These are phyloP conservation scores for Plasmodium cynomolgi DNA, from an alignment of 169 alveolate species.

Conservation along the genomic window DNA sequence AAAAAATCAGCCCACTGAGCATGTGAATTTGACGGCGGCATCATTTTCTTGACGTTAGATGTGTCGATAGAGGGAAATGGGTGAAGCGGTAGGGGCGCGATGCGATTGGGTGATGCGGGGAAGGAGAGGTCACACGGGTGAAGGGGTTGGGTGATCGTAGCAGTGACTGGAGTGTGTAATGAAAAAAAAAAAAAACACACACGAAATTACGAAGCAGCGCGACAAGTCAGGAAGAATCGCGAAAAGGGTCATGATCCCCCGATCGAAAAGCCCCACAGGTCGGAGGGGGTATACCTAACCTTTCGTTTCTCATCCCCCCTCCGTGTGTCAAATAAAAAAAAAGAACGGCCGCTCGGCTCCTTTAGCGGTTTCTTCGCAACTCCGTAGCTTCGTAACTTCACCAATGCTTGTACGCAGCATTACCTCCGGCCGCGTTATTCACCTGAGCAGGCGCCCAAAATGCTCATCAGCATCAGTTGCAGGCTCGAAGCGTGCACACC, in stretches of 20 bases:
- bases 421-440: not conserved
- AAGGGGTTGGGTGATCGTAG: not conserved
- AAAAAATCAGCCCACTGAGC: not conserved
- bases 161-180: not conserved
- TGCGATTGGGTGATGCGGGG: not conserved
- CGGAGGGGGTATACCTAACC: not conserved
- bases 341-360: not conserved
- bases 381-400: not conserved
- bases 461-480: not conserved
- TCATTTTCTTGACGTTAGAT: not conserved
- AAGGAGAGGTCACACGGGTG: not conserved
- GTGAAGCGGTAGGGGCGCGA: not conserved
- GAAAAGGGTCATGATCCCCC: not conserved
- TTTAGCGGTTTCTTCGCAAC: not conserved
- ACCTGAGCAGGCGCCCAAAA: not conserved
- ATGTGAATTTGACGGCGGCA: not conserved
- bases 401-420: not conserved
- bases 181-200: not conserved
- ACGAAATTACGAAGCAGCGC: not conserved
- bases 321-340: not conserved
- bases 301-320: not conserved
- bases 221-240: not conserved
- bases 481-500: not conserved
- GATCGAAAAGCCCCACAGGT: not conserved
- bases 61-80: not conserved